Evolutionary conservation across 1,139 yeast genomes (phyloP).

Genomic region (Yamadazyma jaroonii): DNA sequence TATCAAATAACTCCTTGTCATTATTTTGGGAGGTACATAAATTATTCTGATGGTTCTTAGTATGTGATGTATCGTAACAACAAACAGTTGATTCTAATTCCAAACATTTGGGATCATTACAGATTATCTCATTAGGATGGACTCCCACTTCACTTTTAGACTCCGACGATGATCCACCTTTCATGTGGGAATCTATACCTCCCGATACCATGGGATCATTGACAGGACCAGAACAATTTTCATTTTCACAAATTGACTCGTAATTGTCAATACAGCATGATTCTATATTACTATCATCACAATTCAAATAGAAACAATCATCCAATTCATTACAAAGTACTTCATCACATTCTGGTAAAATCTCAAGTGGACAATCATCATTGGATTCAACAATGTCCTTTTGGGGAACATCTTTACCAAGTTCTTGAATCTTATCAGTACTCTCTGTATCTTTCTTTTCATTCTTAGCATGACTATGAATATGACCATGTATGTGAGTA

Average conservation of each 20-base stretch:
- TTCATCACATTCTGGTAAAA: slow-evolving; percentile 35
- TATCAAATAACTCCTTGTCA: slow-evolving; percentile 14
- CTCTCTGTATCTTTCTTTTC: background rate
- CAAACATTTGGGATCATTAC: slow-evolving; percentile 13
- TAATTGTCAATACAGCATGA: slow-evolving; percentile 6
- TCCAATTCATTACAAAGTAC: slow-evolving; percentile 45
- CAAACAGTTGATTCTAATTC: slow-evolving; percentile 14
- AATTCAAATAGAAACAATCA: slow-evolving; percentile 40
- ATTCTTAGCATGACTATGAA: slow-evolving; percentile 47
- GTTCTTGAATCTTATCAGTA: slow-evolving; percentile 1
- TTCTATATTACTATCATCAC: slow-evolving; percentile 22
- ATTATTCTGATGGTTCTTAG: slow-evolving; percentile 22
- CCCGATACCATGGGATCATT: background rate
- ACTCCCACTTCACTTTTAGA: background rate
- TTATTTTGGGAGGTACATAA: slow-evolving; percentile 22
- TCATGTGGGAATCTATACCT: background rate
- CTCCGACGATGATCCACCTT: background rate
- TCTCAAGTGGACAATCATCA: slow-evolving; percentile 21
- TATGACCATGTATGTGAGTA: slow-evolving; percentile 69
- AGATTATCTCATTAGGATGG: slow-evolving; percentile 6
- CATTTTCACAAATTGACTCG: slow-evolving; percentile 4
- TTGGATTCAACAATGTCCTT: no score
- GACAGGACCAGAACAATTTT: slow-evolving; percentile 1
- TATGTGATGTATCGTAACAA: slow-evolving; percentile 16
- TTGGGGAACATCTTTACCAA: background rate